Base-by-base conservation (phyloP, 495 filamentous ascomycete species). In the Neurospora africana region DNA sequence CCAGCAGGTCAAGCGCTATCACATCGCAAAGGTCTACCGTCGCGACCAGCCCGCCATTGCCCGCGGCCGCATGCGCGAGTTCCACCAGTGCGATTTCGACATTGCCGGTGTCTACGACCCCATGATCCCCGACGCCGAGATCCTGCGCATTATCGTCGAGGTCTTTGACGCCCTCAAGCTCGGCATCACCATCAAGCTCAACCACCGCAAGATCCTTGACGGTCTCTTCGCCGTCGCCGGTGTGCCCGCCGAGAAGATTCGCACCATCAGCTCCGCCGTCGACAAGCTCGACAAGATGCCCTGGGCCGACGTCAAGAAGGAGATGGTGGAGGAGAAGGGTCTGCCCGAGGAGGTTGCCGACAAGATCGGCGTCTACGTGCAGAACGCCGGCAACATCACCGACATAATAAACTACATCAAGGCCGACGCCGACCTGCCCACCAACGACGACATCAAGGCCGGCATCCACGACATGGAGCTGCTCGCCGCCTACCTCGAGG, bases 71-170 rank as follows among this genome's bases (percentile, higher is more conserved):
- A 95, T 98, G 91, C 87, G 95, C 72, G 95, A 99, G 81, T 97
- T 99, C 82, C 97, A 96, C 81, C 95, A 98, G 84, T 97, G 94
- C 82, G 95, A 98, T 82, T 97, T 98, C 79, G 95, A 98, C 80
- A 93, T 98, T 83, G 95, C 95, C 33, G 95, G 94, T 73, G 81
- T 83, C 39, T 96, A 93, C 80, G 95, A 98, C 77, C 80, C 91
- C n/a, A 98, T 98, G 95, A 84, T 98, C 30, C 93, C 95, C 65
- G 95, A 98, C 81, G 93, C 95, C n/a, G 95, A 98, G 83, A 90
- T 97, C 70, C 81, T 98, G 72, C 83, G 91, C 53, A 93, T 97
- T 72, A 87, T 92, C 27, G 89, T 85, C 76, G 94, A 98, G 79
- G 90, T 97, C 17, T 97, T 98, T 74, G 90, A 94, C 75, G 82